A percentile compares a stretch with the other conserved stretches of the same genome.
phyloP scores from a whole-genome alignment of 163 green algal species.

The Chlorella variabilis region DNA sequence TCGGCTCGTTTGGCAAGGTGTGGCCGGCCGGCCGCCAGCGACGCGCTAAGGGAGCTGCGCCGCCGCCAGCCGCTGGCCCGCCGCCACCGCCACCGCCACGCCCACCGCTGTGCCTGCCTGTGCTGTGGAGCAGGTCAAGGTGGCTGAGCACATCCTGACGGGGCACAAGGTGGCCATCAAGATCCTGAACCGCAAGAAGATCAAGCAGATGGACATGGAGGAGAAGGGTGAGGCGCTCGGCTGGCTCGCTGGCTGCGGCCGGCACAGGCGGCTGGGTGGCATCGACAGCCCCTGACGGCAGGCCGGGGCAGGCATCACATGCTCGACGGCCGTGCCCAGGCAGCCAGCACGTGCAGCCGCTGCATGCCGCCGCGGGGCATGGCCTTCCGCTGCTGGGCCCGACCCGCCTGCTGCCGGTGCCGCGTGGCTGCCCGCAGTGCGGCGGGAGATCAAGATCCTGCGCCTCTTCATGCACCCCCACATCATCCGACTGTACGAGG shows the following conservation, averaged over 20 bases:
- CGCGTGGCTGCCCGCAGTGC: slow-evolving; percentile 67
- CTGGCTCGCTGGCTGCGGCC: no score
- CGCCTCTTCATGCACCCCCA: slow-evolving; percentile 99
- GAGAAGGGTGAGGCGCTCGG: slow-evolving; percentile 89
- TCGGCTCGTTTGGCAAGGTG: slow-evolving; percentile 99
- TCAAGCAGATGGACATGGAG: slow-evolving; percentile 99
- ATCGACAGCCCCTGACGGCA: no score
- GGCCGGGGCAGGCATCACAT: no score
- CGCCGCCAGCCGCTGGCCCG: background rate
- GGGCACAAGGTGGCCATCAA: slow-evolving; percentile 98
- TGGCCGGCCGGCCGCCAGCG: background rate
- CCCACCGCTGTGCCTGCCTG: background rate
- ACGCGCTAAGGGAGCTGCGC: background rate
- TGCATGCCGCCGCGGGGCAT: no score
- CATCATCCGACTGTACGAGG: slow-evolving; percentile 99
- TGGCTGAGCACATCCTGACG: slow-evolving; percentile 94
- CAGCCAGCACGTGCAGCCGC: background rate
- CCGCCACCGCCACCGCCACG: background rate
- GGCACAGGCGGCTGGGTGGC: no score
- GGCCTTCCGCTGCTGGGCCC: no score
- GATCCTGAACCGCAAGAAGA: slow-evolving; percentile 98
- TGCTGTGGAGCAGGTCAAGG: slow-evolving; percentile 89
- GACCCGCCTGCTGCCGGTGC: background rate
- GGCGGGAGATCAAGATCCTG: slow-evolving; percentile 98
- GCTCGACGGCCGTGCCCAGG: background rate